Evolutionary conservation across 371 early-diverging fungal genomes (phyloP).

Genomic region (Lichtheimia hyalospora): DNA sequence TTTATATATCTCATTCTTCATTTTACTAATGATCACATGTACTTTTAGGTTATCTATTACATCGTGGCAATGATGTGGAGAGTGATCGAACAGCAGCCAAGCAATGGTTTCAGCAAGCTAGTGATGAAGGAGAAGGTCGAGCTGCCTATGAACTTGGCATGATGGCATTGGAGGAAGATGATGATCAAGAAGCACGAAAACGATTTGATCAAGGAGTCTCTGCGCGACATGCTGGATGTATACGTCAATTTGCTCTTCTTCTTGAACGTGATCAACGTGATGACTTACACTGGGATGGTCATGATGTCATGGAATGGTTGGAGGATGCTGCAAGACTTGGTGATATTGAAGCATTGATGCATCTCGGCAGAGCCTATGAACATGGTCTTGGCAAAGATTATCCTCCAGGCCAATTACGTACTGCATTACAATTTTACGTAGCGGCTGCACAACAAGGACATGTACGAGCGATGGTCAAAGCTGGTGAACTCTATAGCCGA

Average conservation of each 20-base stretch:
- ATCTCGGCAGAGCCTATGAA: conserved; percentile 14
- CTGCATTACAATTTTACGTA: conserved; percentile 11
- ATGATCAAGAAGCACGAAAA: conserved; percentile 14
- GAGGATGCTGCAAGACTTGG: conserved; percentile 16
- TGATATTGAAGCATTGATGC: conserved; percentile 20
- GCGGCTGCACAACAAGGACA: conserved; percentile 19
- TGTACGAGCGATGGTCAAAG: conserved; percentile 13
- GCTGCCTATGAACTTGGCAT: conserved; percentile 21
- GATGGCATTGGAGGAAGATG: conserved; percentile 6
- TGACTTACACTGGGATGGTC: conserved; percentile 10
- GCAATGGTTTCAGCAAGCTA: conserved; percentile 14
- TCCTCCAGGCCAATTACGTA: not conserved
- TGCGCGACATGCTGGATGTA: conserved; percentile 18
- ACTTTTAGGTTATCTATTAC: conserved; percentile 14
- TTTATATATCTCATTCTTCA: not conserved
- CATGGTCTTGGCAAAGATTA: conserved; percentile 14
- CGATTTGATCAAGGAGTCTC: conserved; percentile 18
- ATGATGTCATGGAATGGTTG: conserved; percentile 14
- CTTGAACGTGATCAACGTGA: conserved; percentile 14
- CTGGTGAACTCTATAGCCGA: conserved; percentile 13
- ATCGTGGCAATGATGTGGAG: not conserved
- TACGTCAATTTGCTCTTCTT: conserved; percentile 21
- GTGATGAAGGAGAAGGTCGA: conserved; percentile 15
- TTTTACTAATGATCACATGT: not conserved
- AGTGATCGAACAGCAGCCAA: conserved; percentile 5